Conservation (phyloP, 2,329 filamentous ascomycete species). For the Gliomastix tumulicola region DNA sequence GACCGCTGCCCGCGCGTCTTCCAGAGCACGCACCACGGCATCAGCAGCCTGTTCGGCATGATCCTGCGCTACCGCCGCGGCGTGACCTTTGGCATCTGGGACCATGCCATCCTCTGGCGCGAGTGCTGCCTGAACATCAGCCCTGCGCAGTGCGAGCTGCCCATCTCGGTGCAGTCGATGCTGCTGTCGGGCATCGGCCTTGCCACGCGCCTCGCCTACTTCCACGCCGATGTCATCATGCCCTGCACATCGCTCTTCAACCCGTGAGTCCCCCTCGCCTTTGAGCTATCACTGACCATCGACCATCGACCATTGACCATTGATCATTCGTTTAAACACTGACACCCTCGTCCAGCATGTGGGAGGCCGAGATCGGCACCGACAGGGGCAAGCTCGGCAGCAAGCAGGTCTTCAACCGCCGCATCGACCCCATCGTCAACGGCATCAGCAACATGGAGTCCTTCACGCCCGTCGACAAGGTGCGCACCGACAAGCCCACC, state of each 20-base stretch:
- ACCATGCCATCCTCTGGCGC: slow-evolving; percentile 56
- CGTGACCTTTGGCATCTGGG: slow-evolving; percentile 56
- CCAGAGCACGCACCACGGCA: slow-evolving; percentile 56
- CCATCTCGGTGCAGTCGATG: slow-evolving; percentile 39
- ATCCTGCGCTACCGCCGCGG: slow-evolving; percentile 54
- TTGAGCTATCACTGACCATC: not conserved
- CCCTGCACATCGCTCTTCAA: slow-evolving; percentile 56
- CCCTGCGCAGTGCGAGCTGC: slow-evolving; percentile 38
- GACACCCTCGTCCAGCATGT: no score
- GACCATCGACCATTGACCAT: no score
- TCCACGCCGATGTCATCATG: slow-evolving; percentile 53
- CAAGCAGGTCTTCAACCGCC: slow-evolving; percentile 48
- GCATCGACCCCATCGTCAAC: slow-evolving; percentile 59
- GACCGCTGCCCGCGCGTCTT: slow-evolving; percentile 53
- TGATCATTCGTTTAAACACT: no score
- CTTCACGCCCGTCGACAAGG: slow-evolving; percentile 52
- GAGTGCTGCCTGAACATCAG: slow-evolving; percentile 44
- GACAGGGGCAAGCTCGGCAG: slow-evolving; percentile 48
- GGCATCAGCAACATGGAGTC: slow-evolving; percentile 58
- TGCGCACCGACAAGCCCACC: slow-evolving; percentile 50
- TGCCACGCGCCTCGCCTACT: slow-evolving; percentile 33
- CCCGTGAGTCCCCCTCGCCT: slow-evolving; percentile 28
- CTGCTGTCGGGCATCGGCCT: slow-evolving; percentile 38
- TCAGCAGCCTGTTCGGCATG: slow-evolving; percentile 53
- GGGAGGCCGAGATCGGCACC: slow-evolving; percentile 56